phyloP scores from a whole-genome alignment of 768 basidiomycete genomes.

The Lactarius deliciosus region DNA sequence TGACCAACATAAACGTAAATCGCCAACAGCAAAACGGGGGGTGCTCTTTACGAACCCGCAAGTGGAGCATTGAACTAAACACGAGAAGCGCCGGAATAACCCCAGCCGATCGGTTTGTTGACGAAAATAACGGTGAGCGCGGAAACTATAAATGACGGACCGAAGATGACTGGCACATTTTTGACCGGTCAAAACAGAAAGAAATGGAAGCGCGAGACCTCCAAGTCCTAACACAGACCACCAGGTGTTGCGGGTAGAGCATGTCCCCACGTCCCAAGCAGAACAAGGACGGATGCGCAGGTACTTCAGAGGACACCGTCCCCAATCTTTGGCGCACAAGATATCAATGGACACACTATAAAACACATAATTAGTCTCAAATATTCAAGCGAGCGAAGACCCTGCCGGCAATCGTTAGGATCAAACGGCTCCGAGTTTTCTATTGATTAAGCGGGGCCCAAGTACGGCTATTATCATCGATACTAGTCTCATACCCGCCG shows the following conservation, averaged over 20 bases:
- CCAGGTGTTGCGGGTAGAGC: neutral
- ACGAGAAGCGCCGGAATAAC: neutral
- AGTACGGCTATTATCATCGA: neutral
- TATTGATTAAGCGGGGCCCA: neutral
- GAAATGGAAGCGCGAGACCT: neutral
- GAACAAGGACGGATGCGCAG: neutral
- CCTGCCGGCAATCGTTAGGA: neutral
- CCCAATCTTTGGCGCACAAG: neutral
- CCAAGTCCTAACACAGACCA: neutral
- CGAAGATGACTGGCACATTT: neutral
- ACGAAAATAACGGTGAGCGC: neutral
- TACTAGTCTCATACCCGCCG: too few relatives aligned
- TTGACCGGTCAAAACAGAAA: neutral
- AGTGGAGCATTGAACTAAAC: neutral
- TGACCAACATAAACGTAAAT: constrained; percentile 9
- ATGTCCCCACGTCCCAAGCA: neutral
- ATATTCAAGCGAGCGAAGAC: neutral
- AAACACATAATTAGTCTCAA: neutral
- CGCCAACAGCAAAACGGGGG: neutral
- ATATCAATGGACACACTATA: neutral
- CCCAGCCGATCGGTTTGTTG: neutral
- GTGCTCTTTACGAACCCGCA: too few relatives aligned
- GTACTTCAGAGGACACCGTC: neutral
- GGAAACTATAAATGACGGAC: neutral
- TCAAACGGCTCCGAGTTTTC: neutral